Evolutionary conservation across 176 grass and related monocot species (phyloP), one percentile per base, ranked within the genome.

Genomic region (Carex cristatella): DNA sequence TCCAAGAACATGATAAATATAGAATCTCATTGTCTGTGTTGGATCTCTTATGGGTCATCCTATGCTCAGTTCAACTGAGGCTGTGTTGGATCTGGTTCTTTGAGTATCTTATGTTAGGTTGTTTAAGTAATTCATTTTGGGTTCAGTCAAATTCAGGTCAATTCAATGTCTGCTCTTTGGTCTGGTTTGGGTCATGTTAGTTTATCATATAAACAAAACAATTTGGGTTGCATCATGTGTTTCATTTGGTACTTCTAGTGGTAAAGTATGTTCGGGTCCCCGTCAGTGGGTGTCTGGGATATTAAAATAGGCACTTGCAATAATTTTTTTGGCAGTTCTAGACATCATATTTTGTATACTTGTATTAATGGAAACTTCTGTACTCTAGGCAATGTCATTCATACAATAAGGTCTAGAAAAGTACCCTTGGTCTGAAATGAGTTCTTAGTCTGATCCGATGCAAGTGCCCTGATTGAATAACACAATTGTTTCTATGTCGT

Each of bases 341-440:
- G 30, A 81, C 61, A 5, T 13, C 46, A 49, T 11, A 30, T 15
- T 79, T 6, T 7, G 69, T 46, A 60, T 32, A 68, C 64, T 14
- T 69, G 1, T 69, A 86, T 27, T 79, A 23, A n/a, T 54, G 31
- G 57, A 38, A 57, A 82, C 57, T 67, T 88, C 42, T 28, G 40
- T 10, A 1, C 28, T 23, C 14, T 28, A 74, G 10, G 70, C 42
- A 44, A 73, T 1, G 23, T 0, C 10, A 16, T 6, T 33, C 1
- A 7, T 31, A 60, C 30, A 81, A 16, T 57, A 42, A 35, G 3
- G 7, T 80, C n/a, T 55, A 15, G 3, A 28, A 61, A 72, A 28
- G 13, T 56, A 9, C n/a, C 10, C 64, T 69, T 78, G 49, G 54
- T 12, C 13, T 7, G 42, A 18, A 46, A 49, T 68, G 56, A 42